Conservation (phyloP, 345 rosid genomes). For the Eucalyptus victrix region DNA sequence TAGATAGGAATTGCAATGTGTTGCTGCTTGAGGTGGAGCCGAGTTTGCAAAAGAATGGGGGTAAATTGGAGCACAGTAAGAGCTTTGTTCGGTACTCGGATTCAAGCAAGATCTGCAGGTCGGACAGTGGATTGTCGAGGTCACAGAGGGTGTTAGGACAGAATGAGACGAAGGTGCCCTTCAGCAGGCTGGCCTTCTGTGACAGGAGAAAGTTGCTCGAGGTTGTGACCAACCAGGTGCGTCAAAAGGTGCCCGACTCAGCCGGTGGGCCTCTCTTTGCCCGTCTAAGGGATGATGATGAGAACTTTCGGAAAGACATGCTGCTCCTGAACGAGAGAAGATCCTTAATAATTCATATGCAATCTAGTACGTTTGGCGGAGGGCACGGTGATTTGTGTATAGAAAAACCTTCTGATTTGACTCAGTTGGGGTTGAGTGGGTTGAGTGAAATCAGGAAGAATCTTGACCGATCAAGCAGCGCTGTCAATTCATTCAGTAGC, state of each 20-base stretch:
- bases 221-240: conserved; percentile 33
- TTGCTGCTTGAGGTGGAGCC: conserved; percentile 76
- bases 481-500: conserved; percentile 1
- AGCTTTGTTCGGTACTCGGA: conserved; percentile 25
- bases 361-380: conserved; percentile 26
- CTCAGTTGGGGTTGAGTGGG: conserved; percentile 25
- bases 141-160: conserved; percentile 11
- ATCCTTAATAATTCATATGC: conserved; percentile 28
- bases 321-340: conserved; percentile 37
- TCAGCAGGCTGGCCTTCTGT: conserved; percentile 44
- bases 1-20: conserved; percentile 56
- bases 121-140: conserved; percentile 19
- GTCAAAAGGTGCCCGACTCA: conserved; percentile 24
- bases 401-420: conserved; percentile 22
- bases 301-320: conserved; percentile 28
- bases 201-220: conserved; percentile 72
- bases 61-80: conserved; percentile 16
- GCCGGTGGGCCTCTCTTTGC: conserved; percentile 40
- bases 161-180: conserved; percentile 28
- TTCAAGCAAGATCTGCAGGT: conserved; percentile 13
- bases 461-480: conserved; percentile 16
- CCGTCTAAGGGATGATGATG: conserved; percentile 27
- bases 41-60: conserved; percentile 1
- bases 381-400: conserved; percentile 25
- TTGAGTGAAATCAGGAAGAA: conserved; percentile 26